Conservation (phyloP, 2,329 filamentous ascomycete species). For the Fusarium decemcellulare region DNA sequence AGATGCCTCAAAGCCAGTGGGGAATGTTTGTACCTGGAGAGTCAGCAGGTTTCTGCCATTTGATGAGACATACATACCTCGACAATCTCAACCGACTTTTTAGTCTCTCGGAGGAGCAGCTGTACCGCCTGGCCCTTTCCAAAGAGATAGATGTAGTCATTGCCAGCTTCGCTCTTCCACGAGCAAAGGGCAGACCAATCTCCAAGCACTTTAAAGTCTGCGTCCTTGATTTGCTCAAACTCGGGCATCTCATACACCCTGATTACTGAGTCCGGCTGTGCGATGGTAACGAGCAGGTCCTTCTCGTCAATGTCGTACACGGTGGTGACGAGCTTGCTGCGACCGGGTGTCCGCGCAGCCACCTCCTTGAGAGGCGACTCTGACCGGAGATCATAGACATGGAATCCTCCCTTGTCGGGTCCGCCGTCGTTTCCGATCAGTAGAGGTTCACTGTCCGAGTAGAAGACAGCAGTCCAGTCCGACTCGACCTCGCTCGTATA, state of each 20-base stretch:
- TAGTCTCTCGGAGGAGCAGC: conserved; percentile 52
- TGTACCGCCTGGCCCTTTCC: conserved; percentile 58
- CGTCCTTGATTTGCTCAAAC: conserved; percentile 50
- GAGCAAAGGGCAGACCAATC: conserved; percentile 64
- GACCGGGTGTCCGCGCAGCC: conserved; percentile 53
- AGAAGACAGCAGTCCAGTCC: conserved; percentile 58
- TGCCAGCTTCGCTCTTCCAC: conserved; percentile 58
- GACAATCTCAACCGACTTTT: conserved; percentile 52
- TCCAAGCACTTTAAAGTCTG: conserved; percentile 54
- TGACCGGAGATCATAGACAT: conserved; percentile 52
- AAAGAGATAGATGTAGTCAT: conserved; percentile 62
- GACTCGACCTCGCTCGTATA: conserved; percentile 56
- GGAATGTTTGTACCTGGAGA: conserved; percentile 58
- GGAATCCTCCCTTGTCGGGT: conserved; percentile 59
- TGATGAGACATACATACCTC: conserved; percentile 46
- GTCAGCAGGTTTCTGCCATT: conserved; percentile 8
- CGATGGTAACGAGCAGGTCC: conserved; percentile 58
- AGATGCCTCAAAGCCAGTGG: conserved; percentile 57
- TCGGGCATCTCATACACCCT: conserved; percentile 55
- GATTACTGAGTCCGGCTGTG: conserved; percentile 59
- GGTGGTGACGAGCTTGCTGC: conserved; percentile 61
- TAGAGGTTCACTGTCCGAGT: conserved; percentile 51
- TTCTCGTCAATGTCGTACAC: conserved; percentile 54
- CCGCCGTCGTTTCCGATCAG: conserved; percentile 63
- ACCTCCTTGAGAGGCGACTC: conserved; percentile 50